These are phyloP conservation scores for Coemansia sp. DNA, from an alignment of 192 early-diverging fungal species.

Conservation along the genomic window DNA sequence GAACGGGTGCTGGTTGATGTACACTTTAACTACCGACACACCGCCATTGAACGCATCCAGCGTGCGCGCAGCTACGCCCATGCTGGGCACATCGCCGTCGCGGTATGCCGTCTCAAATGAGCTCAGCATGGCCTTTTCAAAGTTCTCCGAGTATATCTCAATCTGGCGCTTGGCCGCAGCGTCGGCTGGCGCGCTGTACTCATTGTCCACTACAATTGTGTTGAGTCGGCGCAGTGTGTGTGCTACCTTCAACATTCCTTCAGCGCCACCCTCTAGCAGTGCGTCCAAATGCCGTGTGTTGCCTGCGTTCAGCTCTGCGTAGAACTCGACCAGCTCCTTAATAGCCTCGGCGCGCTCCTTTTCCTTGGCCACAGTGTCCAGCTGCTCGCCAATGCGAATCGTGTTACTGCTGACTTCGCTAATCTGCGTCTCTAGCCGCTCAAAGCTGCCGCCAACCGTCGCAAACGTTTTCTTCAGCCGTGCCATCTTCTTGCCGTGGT, in stretches of 20 bases:
- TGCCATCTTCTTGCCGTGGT: conserved; percentile 73
- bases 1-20: conserved; percentile 97
- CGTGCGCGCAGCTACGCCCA: conserved; percentile 81
- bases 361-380: conserved; percentile 95
- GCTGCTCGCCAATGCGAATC: conserved; percentile 96
- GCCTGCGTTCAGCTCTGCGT: conserved; percentile 86
- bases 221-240: conserved; percentile 81
- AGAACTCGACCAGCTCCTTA: conserved; percentile 89
- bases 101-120: conserved; percentile 86
- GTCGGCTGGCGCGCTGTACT: conserved; percentile 44
- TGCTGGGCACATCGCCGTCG: conserved; percentile 63
- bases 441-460: conserved; percentile 85
- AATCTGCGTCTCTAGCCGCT: conserved; percentile 82
- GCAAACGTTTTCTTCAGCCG: conserved; percentile 81
- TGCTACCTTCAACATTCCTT: conserved; percentile 88
- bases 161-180: conserved; percentile 76
- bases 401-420: conserved; percentile 94
- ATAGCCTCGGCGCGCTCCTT: conserved; percentile 82
- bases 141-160: conserved; percentile 88
- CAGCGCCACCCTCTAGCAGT: conserved; percentile 70
- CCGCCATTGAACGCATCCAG: conserved; percentile 96
- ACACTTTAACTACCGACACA: conserved; percentile 87
- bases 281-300: conserved; percentile 72
- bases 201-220: conserved; percentile 60
- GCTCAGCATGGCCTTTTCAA: conserved; percentile 86